phyloP scores from a whole-genome alignment of 805 yeast genomes.

The Wickerhamiella sergipiensis region DNA sequence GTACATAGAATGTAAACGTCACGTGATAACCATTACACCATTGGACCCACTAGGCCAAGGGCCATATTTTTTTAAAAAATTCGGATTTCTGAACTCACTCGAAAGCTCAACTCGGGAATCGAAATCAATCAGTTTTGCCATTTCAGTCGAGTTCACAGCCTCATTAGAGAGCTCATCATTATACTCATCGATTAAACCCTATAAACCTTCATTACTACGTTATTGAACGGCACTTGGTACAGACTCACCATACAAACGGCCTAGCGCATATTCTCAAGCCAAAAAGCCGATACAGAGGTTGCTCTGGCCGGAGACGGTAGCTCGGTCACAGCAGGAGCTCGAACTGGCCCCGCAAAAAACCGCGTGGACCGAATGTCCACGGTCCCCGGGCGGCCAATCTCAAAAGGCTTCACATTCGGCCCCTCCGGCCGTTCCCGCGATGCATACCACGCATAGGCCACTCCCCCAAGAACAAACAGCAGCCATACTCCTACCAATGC shows the following conservation, averaged over 20 bases:
- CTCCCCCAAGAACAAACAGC: conserved; percentile 5
- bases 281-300: background rate
- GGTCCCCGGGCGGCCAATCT: background rate
- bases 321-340: background rate
- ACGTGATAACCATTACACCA: conserved; percentile 20
- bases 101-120: background rate
- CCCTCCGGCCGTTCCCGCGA: background rate
- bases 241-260: too few relatives aligned
- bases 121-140: too few relatives aligned
- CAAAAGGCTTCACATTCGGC: background rate
- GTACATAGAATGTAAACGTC: conserved; percentile 15
- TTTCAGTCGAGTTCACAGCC: too few relatives aligned
- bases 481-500: conserved; percentile 12
- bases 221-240: too few relatives aligned
- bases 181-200: too few relatives aligned
- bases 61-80: background rate
- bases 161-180: too few relatives aligned
- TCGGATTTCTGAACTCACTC: background rate
- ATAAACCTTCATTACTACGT: too few relatives aligned
- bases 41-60: conserved; percentile 8
- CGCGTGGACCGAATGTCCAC: background rate
- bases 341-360: background rate
- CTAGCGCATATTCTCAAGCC: background rate
- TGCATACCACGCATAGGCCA: background rate
- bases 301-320: background rate